phyloP scores from a whole-genome alignment of 2,329 filamentous ascomycete species.

The Phialophora verrucosa region DNA sequence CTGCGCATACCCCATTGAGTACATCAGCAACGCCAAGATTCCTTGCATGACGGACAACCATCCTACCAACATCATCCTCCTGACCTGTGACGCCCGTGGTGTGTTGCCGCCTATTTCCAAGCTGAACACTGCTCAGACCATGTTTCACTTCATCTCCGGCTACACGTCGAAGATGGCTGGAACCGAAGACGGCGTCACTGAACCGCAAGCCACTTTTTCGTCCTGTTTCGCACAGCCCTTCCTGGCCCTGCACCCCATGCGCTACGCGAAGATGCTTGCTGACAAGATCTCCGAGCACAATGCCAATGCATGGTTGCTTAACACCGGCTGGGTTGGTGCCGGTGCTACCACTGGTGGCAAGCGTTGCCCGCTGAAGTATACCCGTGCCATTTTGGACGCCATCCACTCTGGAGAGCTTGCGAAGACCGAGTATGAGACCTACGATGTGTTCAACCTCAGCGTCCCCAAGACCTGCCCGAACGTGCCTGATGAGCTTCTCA shows the following conservation, averaged over 20 bases:
- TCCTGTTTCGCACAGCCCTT: conserved; percentile 99
- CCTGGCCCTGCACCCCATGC: conserved; percentile 98
- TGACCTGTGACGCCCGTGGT: conserved; percentile 97
- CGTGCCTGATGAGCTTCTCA: conserved; percentile 89
- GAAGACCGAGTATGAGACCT: conserved; percentile 90
- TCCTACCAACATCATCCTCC: conserved; percentile 95
- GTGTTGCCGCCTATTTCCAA: conserved; percentile 98
- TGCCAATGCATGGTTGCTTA: conserved; percentile 96
- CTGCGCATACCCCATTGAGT: conserved; percentile 98
- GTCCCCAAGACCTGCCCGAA: conserved; percentile 91
- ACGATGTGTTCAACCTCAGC: conserved; percentile 94
- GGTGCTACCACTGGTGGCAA: conserved; percentile 90
- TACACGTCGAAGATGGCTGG: conserved; percentile 99
- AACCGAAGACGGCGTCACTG: conserved; percentile 94
- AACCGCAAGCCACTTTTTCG: conserved; percentile 98
- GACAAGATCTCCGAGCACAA: conserved; percentile 97
- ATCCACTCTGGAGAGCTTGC: conserved; percentile 97
- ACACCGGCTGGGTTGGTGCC: conserved; percentile 96
- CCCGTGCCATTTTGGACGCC: conserved; percentile 94
- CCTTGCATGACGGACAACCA: conserved; percentile 86
- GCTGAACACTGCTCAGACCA: conserved; percentile 90
- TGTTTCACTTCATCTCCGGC: conserved; percentile 99
- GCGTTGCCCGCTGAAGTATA: conserved; percentile 98
- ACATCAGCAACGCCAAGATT: conserved; percentile 98
- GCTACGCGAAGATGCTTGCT: conserved; percentile 97